phyloP scores from a whole-genome alignment of 2,329 filamentous ascomycete species.

The Plenodomus lindquistii region DNA sequence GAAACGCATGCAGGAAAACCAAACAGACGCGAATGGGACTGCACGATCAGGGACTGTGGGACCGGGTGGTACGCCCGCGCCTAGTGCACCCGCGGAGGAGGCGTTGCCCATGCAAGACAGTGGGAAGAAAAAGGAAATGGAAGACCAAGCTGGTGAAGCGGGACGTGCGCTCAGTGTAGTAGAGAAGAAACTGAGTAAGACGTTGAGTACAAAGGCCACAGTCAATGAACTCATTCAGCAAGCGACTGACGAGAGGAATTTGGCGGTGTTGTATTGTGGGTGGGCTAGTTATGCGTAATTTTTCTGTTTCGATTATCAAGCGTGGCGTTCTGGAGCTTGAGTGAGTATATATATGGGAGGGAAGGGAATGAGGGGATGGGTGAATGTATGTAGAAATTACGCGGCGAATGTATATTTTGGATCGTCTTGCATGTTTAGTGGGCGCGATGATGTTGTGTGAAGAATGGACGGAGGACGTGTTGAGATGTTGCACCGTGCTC shows the following conservation, averaged over 20 bases:
- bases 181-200: constrained; percentile 93
- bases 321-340: too few species aligned
- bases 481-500: too few species aligned
- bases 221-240: constrained; percentile 97
- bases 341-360: too few species aligned
- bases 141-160: constrained; percentile 74
- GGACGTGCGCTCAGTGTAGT: constrained; percentile 91
- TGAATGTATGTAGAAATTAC: too few species aligned
- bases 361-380: too few species aligned
- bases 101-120: constrained; percentile 31
- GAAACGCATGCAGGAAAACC: constrained; percentile 67
- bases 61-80: constrained; percentile 35
- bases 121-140: constrained; percentile 50
- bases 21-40: constrained; percentile 52
- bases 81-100: constrained; percentile 24
- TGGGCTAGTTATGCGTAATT: constrained; percentile 44
- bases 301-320: too few species aligned
- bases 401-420: too few species aligned
- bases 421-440: too few species aligned
- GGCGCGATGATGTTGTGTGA: too few species aligned
- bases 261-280: constrained; percentile 74
- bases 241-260: constrained; percentile 87
- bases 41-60: constrained; percentile 36
- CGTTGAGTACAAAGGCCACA: constrained; percentile 88
- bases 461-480: too few species aligned